These are phyloP conservation scores for Tolypocladium pustulatum DNA, from an alignment of 2,329 filamentous ascomycete species.

Conservation along the genomic window DNA sequence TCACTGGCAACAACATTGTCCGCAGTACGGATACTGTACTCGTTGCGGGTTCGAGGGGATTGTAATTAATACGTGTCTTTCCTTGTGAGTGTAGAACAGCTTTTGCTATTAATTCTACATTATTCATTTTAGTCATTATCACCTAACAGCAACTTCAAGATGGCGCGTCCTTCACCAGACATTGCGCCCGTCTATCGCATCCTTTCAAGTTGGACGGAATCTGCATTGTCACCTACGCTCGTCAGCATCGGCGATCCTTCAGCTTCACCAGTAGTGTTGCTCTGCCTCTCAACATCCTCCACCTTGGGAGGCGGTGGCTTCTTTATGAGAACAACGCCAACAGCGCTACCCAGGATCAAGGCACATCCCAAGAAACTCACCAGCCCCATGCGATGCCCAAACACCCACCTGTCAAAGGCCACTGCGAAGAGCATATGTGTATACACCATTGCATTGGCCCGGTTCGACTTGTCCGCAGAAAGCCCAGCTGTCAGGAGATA, in stretches of 20 bases:
- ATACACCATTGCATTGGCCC: slow-evolving; percentile 47
- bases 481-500: slow-evolving; percentile 73
- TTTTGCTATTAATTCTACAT: background rate
- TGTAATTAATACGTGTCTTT: background rate
- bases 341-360: slow-evolving; percentile 41
- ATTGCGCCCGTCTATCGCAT: background rate
- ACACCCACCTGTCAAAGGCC: slow-evolving; percentile 40
- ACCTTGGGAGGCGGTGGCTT: slow-evolving; percentile 18
- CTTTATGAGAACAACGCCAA: slow-evolving; percentile 38
- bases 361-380: slow-evolving; percentile 39
- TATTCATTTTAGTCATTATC: background rate
- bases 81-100: background rate
- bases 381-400: slow-evolving; percentile 38
- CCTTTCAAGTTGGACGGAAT: slow-evolving; percentile 7
- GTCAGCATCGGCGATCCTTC: slow-evolving; percentile 32
- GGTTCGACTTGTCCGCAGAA: slow-evolving; percentile 55
- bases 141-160: too few relatives aligned
- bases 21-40: too few relatives aligned
- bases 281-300: slow-evolving; percentile 24
- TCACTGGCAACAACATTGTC: background rate
- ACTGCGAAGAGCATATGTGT: slow-evolving; percentile 48
- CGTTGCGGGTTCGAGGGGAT: too few relatives aligned
- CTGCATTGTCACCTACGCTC: slow-evolving; percentile 15
- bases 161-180: background rate
- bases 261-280: slow-evolving; percentile 15